Conservation (phyloP, 257 asterid genomes). For the Parsonsia alboflavescens region DNA sequence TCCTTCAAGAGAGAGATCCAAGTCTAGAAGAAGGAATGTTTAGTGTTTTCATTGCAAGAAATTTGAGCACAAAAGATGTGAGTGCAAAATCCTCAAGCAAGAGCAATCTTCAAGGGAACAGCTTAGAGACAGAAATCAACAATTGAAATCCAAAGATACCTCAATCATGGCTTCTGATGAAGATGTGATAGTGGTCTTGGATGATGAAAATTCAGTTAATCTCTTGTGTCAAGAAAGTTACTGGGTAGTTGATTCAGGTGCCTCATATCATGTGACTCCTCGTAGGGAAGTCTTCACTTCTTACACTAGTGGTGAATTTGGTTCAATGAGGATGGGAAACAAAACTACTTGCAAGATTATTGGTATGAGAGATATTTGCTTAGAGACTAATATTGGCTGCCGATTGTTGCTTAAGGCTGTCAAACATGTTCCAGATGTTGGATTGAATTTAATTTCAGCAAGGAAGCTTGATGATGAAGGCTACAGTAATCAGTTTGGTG, state of each 20-base stretch:
- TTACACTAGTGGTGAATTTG: neutral
- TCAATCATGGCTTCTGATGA: too few species aligned
- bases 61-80: too few species aligned
- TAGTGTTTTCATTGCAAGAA: too few species aligned
- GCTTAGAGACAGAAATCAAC: too few species aligned
- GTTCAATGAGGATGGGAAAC: neutral
- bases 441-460: conserved; percentile 10
- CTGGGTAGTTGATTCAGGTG: neutral
- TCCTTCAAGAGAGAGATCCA: too few species aligned
- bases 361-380: neutral
- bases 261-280: neutral
- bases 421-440: conserved; percentile 4
- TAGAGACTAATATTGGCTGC: neutral
- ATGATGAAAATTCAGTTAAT: too few species aligned
- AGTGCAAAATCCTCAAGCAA: too few species aligned
- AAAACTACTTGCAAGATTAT: neutral
- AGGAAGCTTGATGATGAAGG: conserved; percentile 6
- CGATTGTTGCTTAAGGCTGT: conserved; percentile 6
- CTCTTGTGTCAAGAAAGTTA: too few species aligned
- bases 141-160: too few species aligned
- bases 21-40: too few species aligned
- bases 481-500: neutral
- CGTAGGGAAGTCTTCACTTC: neutral
- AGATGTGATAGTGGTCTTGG: too few species aligned
- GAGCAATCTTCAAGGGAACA: too few species aligned